These are phyloP conservation scores for Metschnikowia proteae DNA, from an alignment of 805 yeast species.

Conservation along the genomic window DNA sequence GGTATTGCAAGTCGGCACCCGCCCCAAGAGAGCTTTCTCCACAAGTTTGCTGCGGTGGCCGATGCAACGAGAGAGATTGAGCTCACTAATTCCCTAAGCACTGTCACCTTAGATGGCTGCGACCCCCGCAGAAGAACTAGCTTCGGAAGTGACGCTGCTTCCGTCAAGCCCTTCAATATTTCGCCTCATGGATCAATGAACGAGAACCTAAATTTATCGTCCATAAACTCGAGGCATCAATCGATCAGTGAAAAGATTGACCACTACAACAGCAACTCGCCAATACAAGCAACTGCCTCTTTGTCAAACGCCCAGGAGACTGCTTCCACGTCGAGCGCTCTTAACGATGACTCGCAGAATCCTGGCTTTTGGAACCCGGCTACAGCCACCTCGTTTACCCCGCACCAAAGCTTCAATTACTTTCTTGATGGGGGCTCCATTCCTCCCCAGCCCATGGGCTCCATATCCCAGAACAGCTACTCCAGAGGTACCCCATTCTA, in stretches of 20 bases:
- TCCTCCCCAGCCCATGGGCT: slow-evolving; percentile 13
- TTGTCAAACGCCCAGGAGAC: slow-evolving; percentile 29
- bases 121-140: slow-evolving; percentile 47
- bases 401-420: slow-evolving; percentile 29
- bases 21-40: slow-evolving; percentile 50
- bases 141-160: slow-evolving; percentile 32
- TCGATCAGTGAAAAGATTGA: slow-evolving; percentile 63
- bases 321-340: background rate
- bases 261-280: slow-evolving; percentile 46
- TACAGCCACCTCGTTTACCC: slow-evolving; percentile 56
- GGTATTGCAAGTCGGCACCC: slow-evolving; percentile 48
- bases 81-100: slow-evolving; percentile 41
- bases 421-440: slow-evolving; percentile 24
- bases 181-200: slow-evolving; percentile 42
- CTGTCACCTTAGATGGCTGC: slow-evolving; percentile 30
- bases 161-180: slow-evolving; percentile 19
- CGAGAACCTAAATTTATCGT: slow-evolving; percentile 38
- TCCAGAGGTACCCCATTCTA: slow-evolving; percentile 29
- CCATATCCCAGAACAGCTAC: slow-evolving; percentile 28
- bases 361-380: slow-evolving; percentile 65
- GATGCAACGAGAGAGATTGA: slow-evolving; percentile 70
- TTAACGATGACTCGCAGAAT: slow-evolving; percentile 10
- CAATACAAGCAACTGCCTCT: slow-evolving; percentile 42
- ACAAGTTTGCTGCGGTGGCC: slow-evolving; percentile 61
- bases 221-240: slow-evolving; percentile 43